phyloP scores from a whole-genome alignment of 768 basidiomycete species.

The Postia placenta region DNA sequence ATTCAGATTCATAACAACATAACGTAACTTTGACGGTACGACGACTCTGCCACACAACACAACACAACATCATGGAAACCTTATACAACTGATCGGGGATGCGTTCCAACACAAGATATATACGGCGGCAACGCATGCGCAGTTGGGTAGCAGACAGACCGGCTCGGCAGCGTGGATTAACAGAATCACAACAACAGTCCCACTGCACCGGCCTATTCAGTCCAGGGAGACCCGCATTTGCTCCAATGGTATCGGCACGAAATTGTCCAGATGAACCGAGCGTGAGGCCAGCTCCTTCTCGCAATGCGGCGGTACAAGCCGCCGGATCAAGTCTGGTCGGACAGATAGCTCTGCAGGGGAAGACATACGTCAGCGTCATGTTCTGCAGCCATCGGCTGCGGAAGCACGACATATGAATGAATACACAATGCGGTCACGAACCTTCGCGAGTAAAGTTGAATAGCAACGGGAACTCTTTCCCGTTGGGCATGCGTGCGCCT shows the following conservation, averaged over 20 bases:
- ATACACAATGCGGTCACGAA: slow-evolving; percentile 36
- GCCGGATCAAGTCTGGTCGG: slow-evolving; percentile 88
- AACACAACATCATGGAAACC: slow-evolving; percentile 2
- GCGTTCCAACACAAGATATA: slow-evolving; percentile 42
- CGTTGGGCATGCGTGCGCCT: slow-evolving; percentile 93
- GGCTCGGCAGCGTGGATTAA: background rate
- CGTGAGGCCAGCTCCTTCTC: slow-evolving; percentile 85
- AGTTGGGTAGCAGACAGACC: slow-evolving; percentile 3
- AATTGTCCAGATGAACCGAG: slow-evolving; percentile 82
- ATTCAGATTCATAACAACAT: slow-evolving; percentile 5
- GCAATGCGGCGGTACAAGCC: slow-evolving; percentile 85
- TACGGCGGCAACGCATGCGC: slow-evolving; percentile 15
- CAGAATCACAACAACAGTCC: slow-evolving; percentile 11
- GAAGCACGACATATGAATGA: background rate
- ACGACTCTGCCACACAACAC: slow-evolving; percentile 1
- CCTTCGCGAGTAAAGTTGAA: slow-evolving; percentile 97
- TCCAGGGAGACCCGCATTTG: slow-evolving; percentile 92
- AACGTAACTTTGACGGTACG: background rate
- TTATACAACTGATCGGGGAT: slow-evolving; percentile 4
- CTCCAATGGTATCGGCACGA: slow-evolving; percentile 97
- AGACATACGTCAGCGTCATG: slow-evolving; percentile 5
- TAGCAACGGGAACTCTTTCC: slow-evolving; percentile 89
- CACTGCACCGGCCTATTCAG: slow-evolving; percentile 35
- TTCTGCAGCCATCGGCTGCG: background rate
- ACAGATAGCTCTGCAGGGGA: slow-evolving; percentile 78